phyloP scores from a whole-genome alignment of 1,284 basidiomycete genomes.

The Naganishia albida region DNA sequence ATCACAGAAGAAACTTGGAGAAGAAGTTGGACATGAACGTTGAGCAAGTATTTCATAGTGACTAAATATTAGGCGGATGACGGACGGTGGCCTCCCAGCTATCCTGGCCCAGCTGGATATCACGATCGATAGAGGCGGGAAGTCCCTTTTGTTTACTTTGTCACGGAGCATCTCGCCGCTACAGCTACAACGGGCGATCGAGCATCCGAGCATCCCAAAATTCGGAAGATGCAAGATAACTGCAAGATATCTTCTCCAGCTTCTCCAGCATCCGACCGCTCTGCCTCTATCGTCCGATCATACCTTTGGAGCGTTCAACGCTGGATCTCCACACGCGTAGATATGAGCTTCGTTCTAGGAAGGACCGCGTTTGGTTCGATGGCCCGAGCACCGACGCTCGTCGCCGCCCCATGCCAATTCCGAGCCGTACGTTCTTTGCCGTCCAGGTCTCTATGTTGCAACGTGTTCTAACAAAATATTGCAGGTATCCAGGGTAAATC shows the following conservation, averaged over 20 bases:
- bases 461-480: background rate
- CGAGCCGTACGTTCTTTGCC: constrained; percentile 3
- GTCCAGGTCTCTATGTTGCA: background rate
- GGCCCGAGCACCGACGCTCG: background rate
- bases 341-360: background rate
- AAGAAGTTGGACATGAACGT: no score
- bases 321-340: no score
- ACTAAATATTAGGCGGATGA: no score
- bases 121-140: background rate
- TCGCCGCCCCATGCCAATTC: background rate
- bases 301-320: no score
- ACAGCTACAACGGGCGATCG: background rate
- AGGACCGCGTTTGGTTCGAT: constrained; percentile 10
- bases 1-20: no score
- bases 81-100: no score
- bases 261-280: no score
- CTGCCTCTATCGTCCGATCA: no score
- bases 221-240: background rate
- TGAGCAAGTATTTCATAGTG: no score
- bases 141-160: background rate
- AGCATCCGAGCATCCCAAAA: constrained; percentile 19
- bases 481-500: background rate
- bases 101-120: no score
- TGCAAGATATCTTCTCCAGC: background rate
- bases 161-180: background rate